phyloP scores from a whole-genome alignment of 2,329 filamentous ascomycete species.

The Meredithiella fracta region DNA sequence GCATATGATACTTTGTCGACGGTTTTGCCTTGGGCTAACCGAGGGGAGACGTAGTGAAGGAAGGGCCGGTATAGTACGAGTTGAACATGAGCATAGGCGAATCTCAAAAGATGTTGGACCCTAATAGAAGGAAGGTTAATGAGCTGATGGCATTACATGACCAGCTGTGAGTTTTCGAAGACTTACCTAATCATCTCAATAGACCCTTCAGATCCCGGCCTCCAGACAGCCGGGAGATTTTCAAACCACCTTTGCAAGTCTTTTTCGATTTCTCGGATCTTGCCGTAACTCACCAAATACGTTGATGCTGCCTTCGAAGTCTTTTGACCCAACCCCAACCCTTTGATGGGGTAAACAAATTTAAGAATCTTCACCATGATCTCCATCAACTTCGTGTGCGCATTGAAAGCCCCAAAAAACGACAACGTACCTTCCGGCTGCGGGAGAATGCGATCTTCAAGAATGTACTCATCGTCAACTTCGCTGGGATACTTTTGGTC shows the following conservation, averaged over 20 bases:
- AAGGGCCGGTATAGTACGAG: slow-evolving; percentile 73
- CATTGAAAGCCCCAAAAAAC: slow-evolving; percentile 48
- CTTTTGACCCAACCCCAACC: slow-evolving; percentile 20
- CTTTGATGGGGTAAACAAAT: slow-evolving; percentile 36
- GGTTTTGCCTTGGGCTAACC: slow-evolving; percentile 35
- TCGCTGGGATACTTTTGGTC: slow-evolving; percentile 49
- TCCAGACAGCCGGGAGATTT: slow-evolving; percentile 55
- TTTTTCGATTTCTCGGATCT: slow-evolving; percentile 47
- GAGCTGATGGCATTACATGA: not conserved
- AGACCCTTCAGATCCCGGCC: slow-evolving; percentile 60
- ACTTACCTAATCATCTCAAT: slow-evolving; percentile 60
- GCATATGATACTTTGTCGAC: slow-evolving; percentile 67
- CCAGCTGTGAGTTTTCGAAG: not conserved
- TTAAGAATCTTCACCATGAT: slow-evolving; percentile 50
- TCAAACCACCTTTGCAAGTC: slow-evolving; percentile 49
- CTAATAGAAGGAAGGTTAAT: too few species aligned
- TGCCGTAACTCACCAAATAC: slow-evolving; percentile 46
- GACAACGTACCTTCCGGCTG: slow-evolving; percentile 41
- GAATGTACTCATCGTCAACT: slow-evolving; percentile 52
- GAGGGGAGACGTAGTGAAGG: slow-evolving; percentile 62
- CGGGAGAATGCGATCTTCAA: slow-evolving; percentile 35
- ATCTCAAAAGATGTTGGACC: slow-evolving; percentile 58
- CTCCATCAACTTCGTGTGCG: slow-evolving; percentile 45
- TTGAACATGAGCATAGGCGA: slow-evolving; percentile 70
- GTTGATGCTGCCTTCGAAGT: slow-evolving; percentile 21